Conservation (phyloP, 495 filamentous ascomycete genomes). For the Tirmania nivea region DNA sequence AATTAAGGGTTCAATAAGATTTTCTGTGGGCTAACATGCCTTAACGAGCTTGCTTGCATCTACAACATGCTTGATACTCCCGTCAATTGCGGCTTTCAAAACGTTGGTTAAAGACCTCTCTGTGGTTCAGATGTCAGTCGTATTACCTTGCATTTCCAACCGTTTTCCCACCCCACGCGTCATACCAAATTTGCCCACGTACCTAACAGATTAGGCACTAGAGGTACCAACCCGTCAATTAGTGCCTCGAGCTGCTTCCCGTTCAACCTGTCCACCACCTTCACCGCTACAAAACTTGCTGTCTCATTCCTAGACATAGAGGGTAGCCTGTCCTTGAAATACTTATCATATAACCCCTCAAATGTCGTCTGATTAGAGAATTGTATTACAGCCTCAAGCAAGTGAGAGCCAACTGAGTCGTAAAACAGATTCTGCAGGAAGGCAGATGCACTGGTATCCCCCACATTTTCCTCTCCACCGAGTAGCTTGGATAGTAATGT, state of each 20-base stretch:
- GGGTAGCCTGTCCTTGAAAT: constrained; percentile 53
- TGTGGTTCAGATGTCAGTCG: too few relatives aligned
- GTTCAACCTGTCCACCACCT: constrained; percentile 57
- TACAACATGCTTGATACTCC: constrained; percentile 39
- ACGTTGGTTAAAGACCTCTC: too few relatives aligned
- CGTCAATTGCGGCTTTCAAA: constrained; percentile 22
- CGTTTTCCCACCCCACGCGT: too few relatives aligned
- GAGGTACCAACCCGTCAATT: constrained; percentile 41
- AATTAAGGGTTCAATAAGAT: not conserved
- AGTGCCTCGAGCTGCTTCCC: constrained; percentile 60
- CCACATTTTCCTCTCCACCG: not conserved
- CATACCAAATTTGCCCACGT: not conserved
- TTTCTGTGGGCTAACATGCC: constrained; percentile 1
- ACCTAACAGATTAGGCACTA: constrained; percentile 41
- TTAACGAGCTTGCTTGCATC: constrained; percentile 22
- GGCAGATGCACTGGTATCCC: constrained; percentile 9
- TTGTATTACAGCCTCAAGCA: constrained; percentile 65
- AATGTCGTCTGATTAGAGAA: constrained; percentile 70
- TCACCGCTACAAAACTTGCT: constrained; percentile 62
- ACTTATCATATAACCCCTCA: constrained; percentile 54
- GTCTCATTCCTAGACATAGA: constrained; percentile 70
- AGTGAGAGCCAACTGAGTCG: constrained; percentile 66
- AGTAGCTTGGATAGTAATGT: not conserved
- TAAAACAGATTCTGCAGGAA: constrained; percentile 79
- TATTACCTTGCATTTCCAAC: too few relatives aligned